Conservation (phyloP, 768 basidiomycete genomes). For the Rossbeevera mucosa region DNA sequence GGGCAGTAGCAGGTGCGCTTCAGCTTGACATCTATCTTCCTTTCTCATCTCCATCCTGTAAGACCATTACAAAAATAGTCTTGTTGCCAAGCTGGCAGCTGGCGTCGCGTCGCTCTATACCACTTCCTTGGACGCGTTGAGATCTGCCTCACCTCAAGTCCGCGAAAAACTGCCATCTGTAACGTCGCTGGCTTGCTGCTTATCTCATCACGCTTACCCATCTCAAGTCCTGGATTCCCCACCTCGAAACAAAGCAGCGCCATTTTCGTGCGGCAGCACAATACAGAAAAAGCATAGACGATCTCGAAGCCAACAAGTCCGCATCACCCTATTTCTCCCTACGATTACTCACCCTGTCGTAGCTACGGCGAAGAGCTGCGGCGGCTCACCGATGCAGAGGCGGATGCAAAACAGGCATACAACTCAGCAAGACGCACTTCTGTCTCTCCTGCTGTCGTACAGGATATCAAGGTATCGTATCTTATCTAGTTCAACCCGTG, state of each 20-base stretch:
- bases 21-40: not conserved
- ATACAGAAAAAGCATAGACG: slow-evolving; percentile 84
- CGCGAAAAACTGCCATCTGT: slow-evolving; percentile 54
- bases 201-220: slow-evolving; percentile 8
- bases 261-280: slow-evolving; percentile 91
- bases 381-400: slow-evolving; percentile 64
- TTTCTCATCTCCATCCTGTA: not conserved
- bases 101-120: slow-evolving; percentile 69
- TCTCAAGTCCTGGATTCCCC: slow-evolving; percentile 63
- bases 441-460: slow-evolving; percentile 57
- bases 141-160: slow-evolving; percentile 40
- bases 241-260: slow-evolving; percentile 73
- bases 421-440: slow-evolving; percentile 60
- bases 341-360: slow-evolving; percentile 7
- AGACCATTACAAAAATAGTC: slow-evolving; percentile 74
- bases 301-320: slow-evolving; percentile 71
- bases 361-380: slow-evolving; percentile 90
- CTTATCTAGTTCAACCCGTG: not conserved
- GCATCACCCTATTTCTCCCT: slow-evolving; percentile 10
- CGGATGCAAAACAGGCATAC: slow-evolving; percentile 64
- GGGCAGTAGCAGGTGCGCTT: slow-evolving; percentile 70
- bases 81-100: slow-evolving; percentile 79
- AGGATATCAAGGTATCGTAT: slow-evolving; percentile 68
- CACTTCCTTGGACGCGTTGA: slow-evolving; percentile 41
- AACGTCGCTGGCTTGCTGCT: slow-evolving; percentile 16